Base-by-base conservation (phyloP, 2,329 filamentous ascomycete genomes). In the Metarhizium guizhouense region DNA sequence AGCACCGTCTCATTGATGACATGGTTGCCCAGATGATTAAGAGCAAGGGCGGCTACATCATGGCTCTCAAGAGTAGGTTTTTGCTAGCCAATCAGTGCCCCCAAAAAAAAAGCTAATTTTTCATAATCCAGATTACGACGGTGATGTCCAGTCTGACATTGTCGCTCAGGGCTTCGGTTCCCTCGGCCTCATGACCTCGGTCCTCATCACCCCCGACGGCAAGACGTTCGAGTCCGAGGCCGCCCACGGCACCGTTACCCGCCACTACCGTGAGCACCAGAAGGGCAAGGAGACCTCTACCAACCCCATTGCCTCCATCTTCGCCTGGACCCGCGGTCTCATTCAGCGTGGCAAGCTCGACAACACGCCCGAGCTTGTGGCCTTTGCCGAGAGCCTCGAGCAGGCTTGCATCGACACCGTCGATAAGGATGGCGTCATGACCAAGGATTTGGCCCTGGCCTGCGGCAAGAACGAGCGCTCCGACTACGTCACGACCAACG, bases 21-120 rank as follows among this genome's bases (percentile, higher is more conserved):
- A 97, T 99, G 94, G 94, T 99, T 61, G 94, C 94, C 52, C 94
- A 99, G 82, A 99, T 99, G 94, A 88, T 99, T 81, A 99, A 99
- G 88, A 94, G 88, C 76, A 84, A 87, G 67, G 94, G 94, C 65
- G 94, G 94, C 61, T 96, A 94, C 76, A 84, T 97, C 71, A 96
- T 97, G 81, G 94, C 94, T 60, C 84, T 97, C 73, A 99, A 99
- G 87, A 97, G 90, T 95, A 71, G 74, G 85, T 79, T 54, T 43
- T 16, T 16, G 6, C 18, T 6, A 7, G 16, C 42, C 8, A 10
- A 18, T 11, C 10, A 25, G 32, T 29, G 25, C 43, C 32, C 29
- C n/a, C n/a, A n/a, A n/a, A 34, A 34, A 34, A 34, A n/a, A 14
- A 6, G 13, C 40, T 42, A 16, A 42, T 2, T 13, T n/a, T 6